phyloP scores from a whole-genome alignment of 176 grass and related monocot genomes.

The Bothriochloa decipiens region DNA sequence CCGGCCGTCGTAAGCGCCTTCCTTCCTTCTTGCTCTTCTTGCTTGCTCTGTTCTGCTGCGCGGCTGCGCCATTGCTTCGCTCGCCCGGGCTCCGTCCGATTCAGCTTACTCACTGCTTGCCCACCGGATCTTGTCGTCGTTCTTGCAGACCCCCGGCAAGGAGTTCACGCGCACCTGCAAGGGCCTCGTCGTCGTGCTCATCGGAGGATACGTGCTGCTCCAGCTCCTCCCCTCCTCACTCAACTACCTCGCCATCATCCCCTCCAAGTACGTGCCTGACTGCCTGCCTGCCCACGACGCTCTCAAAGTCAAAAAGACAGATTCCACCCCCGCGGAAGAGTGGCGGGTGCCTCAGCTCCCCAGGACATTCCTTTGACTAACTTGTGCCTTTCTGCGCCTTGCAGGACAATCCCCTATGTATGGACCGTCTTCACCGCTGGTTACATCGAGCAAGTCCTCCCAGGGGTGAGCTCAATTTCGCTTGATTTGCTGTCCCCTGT shows the following conservation, averaged over 20 bases:
- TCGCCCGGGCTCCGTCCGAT: background rate
- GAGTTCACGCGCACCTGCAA: slow-evolving; percentile 94
- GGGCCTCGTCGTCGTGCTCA: slow-evolving; percentile 74
- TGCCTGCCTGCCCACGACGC: no score
- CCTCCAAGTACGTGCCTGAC: slow-evolving; percentile 60
- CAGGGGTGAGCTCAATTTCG: slow-evolving; percentile 60
- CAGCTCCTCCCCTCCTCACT: slow-evolving; percentile 76
- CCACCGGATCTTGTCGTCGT: background rate
- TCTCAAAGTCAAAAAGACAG: no score
- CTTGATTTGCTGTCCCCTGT: background rate
- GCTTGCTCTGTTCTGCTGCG: background rate
- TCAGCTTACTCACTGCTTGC: background rate
- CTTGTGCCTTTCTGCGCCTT: background rate
- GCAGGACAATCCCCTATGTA: slow-evolving; percentile 93
- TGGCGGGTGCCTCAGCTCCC: background rate
- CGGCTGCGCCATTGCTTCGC: background rate
- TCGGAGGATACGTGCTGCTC: slow-evolving; percentile 82
- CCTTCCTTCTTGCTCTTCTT: background rate
- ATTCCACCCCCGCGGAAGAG: no score
- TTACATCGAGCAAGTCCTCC: slow-evolving; percentile 94
- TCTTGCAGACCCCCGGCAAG: slow-evolving; percentile 59
- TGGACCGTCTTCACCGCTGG: slow-evolving; percentile 97
- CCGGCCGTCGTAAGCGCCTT: slow-evolving; percentile 43
- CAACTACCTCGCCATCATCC: slow-evolving; percentile 80
- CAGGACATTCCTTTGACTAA: background rate